These are phyloP conservation scores for Elongisporangium senticosum DNA, from an alignment of 352 stramenopile species.

Conservation along the genomic window DNA sequence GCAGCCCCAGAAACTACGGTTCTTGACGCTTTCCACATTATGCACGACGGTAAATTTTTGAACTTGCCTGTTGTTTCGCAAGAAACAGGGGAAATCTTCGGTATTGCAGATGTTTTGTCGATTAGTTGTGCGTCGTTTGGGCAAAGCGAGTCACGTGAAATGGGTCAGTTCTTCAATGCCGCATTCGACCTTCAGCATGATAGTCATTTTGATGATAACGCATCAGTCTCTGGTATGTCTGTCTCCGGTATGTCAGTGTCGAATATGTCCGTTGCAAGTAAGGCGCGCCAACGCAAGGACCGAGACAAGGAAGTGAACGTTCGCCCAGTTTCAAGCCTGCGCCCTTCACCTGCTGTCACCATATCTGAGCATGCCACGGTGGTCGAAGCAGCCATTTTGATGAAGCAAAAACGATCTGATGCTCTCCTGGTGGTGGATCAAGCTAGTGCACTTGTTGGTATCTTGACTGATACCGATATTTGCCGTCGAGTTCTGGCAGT, in stretches of 20 bases:
- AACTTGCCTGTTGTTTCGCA: conserved; percentile 93
- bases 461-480: conserved; percentile 96
- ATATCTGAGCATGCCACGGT: conserved; percentile 77
- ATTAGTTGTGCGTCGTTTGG: conserved; percentile 75
- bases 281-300: conserved; percentile 66
- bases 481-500: conserved; percentile 89
- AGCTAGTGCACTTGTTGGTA: conserved; percentile 86
- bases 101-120: conserved; percentile 77
- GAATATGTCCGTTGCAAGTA: conserved; percentile 41
- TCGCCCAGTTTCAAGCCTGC: conserved; percentile 77
- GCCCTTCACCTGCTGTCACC: conserved; percentile 69
- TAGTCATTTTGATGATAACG: conserved; percentile 42
- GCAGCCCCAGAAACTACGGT: conserved; percentile 92
- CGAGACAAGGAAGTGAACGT: conserved; percentile 72
- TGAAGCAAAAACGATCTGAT: conserved; percentile 91
- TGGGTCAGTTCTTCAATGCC: conserved; percentile 75
- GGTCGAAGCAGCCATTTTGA: conserved; percentile 82
- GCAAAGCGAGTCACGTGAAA: conserved; percentile 58
- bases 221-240: conserved; percentile 18
- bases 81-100: conserved; percentile 64
- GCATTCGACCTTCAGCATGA: conserved; percentile 71
- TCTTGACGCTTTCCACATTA: conserved; percentile 96
- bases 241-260: conserved; percentile 49
- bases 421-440: conserved; percentile 90
- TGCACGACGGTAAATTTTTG: conserved; percentile 97